Conservation (phyloP, 2,329 filamentous ascomycete genomes). For the Spiromastix sp. region DNA sequence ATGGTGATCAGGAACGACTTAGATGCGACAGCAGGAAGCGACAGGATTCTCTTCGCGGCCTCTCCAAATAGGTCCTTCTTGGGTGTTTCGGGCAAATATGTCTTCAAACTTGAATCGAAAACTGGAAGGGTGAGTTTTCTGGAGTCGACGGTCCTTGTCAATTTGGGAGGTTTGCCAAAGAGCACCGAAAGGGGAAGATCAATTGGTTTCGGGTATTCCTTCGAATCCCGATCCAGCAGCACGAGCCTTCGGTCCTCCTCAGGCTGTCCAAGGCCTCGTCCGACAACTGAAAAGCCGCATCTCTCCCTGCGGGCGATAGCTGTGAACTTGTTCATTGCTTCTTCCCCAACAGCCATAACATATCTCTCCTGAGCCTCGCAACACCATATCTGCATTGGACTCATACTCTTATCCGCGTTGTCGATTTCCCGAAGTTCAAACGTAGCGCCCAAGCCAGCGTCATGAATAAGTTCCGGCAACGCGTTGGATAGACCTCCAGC, state of each 20-base stretch:
- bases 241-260: constrained; percentile 63
- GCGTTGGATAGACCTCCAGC: constrained; percentile 81
- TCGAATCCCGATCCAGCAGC: constrained; percentile 69
- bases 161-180: constrained; percentile 78
- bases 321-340: constrained; percentile 62
- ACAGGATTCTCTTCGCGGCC: constrained; percentile 71
- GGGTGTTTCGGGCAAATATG: constrained; percentile 50
- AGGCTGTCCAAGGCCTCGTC: constrained; percentile 56
- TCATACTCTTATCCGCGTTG: constrained; percentile 83
- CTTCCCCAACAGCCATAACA: constrained; percentile 75
- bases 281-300: constrained; percentile 87
- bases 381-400: constrained; percentile 94
- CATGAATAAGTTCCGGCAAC: constrained; percentile 80
- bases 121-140: constrained; percentile 55
- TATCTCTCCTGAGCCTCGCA: constrained; percentile 96
- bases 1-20: constrained; percentile 98
- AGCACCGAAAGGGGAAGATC: constrained; percentile 81
- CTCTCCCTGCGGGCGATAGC: constrained; percentile 69
- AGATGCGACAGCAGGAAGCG: constrained; percentile 82
- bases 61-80: constrained; percentile 46
- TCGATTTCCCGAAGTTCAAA: constrained; percentile 95
- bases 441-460: constrained; percentile 78
- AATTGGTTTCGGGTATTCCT: constrained; percentile 65
- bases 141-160: constrained; percentile 63
- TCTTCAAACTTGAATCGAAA: constrained; percentile 66